Conservation (phyloP, 2,329 filamentous ascomycete genomes). For the Chaetomiaceae sp. region DNA sequence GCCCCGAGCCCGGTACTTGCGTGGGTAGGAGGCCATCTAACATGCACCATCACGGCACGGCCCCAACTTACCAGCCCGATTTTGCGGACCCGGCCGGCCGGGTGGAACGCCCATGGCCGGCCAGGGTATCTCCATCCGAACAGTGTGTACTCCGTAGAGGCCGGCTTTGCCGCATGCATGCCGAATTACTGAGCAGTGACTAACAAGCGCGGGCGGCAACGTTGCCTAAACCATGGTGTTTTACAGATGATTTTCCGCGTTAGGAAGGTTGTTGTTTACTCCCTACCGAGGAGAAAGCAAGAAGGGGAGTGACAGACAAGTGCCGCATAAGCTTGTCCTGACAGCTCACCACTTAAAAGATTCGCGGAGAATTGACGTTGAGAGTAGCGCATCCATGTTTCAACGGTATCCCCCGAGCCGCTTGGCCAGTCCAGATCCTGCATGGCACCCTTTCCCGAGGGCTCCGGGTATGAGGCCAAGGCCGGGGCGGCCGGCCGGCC, state of each 20-base stretch:
- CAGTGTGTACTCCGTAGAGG: no score
- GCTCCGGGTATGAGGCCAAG: neutral
- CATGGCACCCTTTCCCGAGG: neutral
- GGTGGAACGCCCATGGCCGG: neutral
- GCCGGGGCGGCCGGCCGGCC: no score
- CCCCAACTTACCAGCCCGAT: neutral
- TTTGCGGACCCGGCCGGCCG: conserved; percentile 1
- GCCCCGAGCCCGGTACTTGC: conserved; percentile 1
- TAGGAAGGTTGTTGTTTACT: neutral
- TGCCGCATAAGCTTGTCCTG: no score
- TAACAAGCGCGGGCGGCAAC: neutral
- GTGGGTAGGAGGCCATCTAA: neutral
- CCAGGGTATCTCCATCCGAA: no score
- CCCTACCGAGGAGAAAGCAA: no score
- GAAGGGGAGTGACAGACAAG: no score
- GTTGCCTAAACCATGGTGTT: neutral
- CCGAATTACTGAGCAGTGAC: neutral
- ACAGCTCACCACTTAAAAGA: no score
- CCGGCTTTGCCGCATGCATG: neutral
- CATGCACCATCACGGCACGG: conserved; percentile 2
- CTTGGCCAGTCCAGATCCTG: neutral
- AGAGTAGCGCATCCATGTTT: no score
- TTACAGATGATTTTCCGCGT: neutral
- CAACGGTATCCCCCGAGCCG: neutral
- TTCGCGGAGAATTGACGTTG: no score